phyloP scores from a whole-genome alignment of 257 asterid genomes.

The Ocimum tenuiflorum region DNA sequence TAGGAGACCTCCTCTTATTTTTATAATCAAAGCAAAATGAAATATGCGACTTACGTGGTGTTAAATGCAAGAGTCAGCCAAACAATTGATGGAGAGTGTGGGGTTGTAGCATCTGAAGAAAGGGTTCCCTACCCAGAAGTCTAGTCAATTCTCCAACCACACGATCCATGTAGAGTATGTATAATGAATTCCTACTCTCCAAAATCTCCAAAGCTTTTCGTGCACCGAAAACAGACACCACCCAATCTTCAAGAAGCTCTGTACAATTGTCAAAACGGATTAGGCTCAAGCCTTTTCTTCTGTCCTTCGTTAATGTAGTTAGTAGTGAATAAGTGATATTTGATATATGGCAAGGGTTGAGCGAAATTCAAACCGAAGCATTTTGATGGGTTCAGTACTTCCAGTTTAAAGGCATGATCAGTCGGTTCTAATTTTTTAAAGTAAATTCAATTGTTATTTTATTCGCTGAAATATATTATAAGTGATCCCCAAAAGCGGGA shows the following conservation, averaged over 20 bases:
- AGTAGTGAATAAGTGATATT: no score
- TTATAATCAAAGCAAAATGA: neutral
- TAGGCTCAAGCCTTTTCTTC: neutral
- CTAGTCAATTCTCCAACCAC: conserved; percentile 67
- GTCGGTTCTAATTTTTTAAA: no score
- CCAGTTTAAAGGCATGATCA: no score
- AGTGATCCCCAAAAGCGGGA: no score
- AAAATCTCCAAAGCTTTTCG: conserved; percentile 61
- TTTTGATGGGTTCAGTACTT: no score
- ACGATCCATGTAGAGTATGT: conserved; percentile 79
- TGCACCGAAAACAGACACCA: conserved; percentile 54
- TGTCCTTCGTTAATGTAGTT: no score
- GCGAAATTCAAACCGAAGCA: no score
- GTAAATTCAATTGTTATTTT: no score
- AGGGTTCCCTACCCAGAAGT: conserved; percentile 52
- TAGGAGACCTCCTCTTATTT: neutral
- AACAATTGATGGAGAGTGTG: conserved; percentile 47
- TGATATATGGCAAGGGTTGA: no score
- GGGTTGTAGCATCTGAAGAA: conserved; percentile 42
- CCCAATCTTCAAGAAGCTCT: conserved; percentile 85
- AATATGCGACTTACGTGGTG: conserved; percentile 13
- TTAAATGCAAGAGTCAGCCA: conserved; percentile 31
- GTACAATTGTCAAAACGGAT: conserved; percentile 5
- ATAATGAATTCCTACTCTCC: conserved; percentile 72
- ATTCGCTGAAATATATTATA: no score